Base-by-base conservation (phyloP, 1,139 yeast genomes). In the Scheffersomyces segobiensis region DNA sequence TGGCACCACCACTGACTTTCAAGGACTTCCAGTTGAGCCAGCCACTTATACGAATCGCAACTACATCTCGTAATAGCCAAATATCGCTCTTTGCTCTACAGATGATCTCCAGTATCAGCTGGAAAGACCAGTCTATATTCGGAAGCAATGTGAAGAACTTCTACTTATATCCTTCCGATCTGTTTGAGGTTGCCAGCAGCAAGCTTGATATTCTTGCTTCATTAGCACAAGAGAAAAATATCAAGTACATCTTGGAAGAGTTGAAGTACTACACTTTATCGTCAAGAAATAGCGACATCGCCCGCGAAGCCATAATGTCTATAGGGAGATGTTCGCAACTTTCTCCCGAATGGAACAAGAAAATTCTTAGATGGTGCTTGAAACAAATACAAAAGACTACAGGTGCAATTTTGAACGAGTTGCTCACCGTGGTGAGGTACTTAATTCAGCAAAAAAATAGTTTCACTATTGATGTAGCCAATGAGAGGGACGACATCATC, bases 181-280 rank as follows among this genome's bases (percentile, higher is more conserved):
- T 78, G 1, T 56, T 67, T 0, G 67, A 70, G 0, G 76, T 84
- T 6, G 80, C 91, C 14, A 73, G 74, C 54, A 72, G 82, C 56
- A 93, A 93, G 71, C 71, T 93, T n/a, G 80, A 81, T 54, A 84
- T 92, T 26, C 72, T 93, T 53, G 81, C 93, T 1, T 73, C 80
- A 19, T 71, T 92, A 32, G 83, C 87, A 48, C 79, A 80, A 55
- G 85, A 82, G 26, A 71, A 73, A 3, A 91, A 84, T 63, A 81
- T 86, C 55, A 77, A 79, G 51, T 61, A 66, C 3, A 82, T 91
- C 18, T 74, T 89, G n/a, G 79, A 81, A 32, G 97, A 93, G 70
- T 76, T 93, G 50, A 88, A 89, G 65, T 86, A 86, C 68, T 84
- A 87, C 62, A 86, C 91, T 0, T 72, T 79, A n/a, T 73, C 81